Base-by-base conservation (phyloP, 495 filamentous ascomycete species). In the Neurospora intermedia region DNA sequence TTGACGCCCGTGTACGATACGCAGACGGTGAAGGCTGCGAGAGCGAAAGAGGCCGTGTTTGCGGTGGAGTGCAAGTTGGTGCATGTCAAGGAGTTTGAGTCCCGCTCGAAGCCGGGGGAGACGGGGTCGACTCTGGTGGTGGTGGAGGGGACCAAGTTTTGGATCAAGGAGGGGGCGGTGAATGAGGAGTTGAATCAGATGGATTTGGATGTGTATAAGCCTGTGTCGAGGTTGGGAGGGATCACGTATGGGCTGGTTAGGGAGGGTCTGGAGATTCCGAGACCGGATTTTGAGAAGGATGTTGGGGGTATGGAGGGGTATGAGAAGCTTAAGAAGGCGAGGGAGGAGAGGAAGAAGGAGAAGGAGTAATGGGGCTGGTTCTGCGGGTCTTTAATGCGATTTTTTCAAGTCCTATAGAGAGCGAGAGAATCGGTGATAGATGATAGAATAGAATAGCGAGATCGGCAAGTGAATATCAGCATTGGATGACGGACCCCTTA, bases 121-220 rank as follows among this genome's bases (percentile, higher is more conserved):
- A 92, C 89, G 83, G 89, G 89, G 1, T 88, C 91, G 0, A 90
- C 89, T 10, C 39, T 97, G 77, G 92, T 88, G 16, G 87, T 97
- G 69, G 84, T 98, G 10, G 94, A 99, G 83, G 95, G 94, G 1
- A 88, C 91, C 46, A 84, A 89, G 38, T 98, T 99, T 77, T 97
- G 94, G 92, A 93, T 89, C 13, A 82, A 94, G 69, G 94, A 97
- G 78, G 95, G 97, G 83, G 93, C 93, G 13, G 83, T 98, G 8
- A 91, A 96, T 76, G 88, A 92, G 78, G 90, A 92, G 18, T 87
- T 84, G 77, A 92, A 88, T 73, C 72, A 90, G 38, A 84, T 98
- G 43, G 90, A 96, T 82, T 84, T 73, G 35, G 43, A 84, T 73
- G 82, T 92, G 11, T 76, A 98, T 46, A 88, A 87, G 75, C 96